Evolutionary conservation across 768 basidiomycete genomes (phyloP).

Genomic region (Leccinum truebloodii): DNA sequence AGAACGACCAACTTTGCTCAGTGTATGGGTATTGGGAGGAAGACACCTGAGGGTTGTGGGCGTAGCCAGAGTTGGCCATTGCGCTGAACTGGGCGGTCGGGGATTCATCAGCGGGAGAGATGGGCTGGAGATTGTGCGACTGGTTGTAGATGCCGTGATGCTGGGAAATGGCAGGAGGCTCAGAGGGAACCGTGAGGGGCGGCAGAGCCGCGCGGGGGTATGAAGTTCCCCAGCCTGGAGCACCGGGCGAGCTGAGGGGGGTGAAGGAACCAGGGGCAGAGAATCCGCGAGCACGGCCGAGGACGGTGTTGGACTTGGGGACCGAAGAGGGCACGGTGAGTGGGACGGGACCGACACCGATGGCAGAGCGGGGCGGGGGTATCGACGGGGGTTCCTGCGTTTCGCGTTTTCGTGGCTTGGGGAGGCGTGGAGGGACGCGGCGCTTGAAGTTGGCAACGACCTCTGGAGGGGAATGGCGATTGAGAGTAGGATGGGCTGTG

Average conservation of each 20-base stretch:
- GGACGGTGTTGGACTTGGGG: conserved; percentile 39
- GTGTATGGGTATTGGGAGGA: conserved; percentile 64
- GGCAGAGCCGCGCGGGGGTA: conserved; percentile 70
- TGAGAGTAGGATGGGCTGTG: conserved; percentile 86
- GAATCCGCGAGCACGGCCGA: conserved; percentile 73
- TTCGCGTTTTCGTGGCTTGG: conserved; percentile 84
- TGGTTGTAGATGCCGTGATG: conserved; percentile 58
- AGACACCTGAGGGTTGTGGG: conserved; percentile 37
- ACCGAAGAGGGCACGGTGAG: conserved; percentile 54
- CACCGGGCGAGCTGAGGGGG: conserved; percentile 60
- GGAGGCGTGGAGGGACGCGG: conserved; percentile 89
- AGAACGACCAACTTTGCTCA: conserved; percentile 58
- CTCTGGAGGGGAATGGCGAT: conserved; percentile 86
- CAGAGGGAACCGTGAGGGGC: conserved; percentile 81
- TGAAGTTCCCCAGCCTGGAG: conserved; percentile 58
- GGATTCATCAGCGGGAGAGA: conserved; percentile 71
- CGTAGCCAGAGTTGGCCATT: conserved; percentile 36
- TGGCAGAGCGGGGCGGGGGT: conserved; percentile 75
- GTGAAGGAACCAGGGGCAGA: conserved; percentile 82
- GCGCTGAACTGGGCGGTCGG: conserved; percentile 50
- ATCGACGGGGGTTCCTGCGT: conserved; percentile 64
- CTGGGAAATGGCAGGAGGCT: conserved; percentile 62
- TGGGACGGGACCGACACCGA: conserved; percentile 67
- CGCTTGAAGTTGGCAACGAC: conserved; percentile 95
- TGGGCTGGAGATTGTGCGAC: conserved; percentile 59